These are phyloP conservation scores for Leucosporidium creatinivorum DNA, from an alignment of 768 basidiomycete genomes.

Conservation along the genomic window DNA sequence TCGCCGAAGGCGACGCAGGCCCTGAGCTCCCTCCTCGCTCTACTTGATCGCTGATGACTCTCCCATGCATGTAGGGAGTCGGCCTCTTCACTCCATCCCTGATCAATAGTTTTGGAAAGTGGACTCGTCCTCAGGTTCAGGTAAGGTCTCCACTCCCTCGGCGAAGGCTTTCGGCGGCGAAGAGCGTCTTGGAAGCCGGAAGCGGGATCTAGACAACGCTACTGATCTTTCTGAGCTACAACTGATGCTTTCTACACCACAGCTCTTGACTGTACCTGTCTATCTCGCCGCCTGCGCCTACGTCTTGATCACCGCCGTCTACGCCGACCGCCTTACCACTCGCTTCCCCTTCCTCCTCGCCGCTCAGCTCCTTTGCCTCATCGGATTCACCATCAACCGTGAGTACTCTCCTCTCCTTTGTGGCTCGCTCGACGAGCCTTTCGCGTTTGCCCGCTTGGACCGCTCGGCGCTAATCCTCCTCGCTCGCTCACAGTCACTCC, in stretches of 20 bases:
- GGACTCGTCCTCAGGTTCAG: conserved; percentile 30
- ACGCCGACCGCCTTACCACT: not conserved
- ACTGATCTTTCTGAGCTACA: too few species aligned
- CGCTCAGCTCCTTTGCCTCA: conserved; percentile 22
- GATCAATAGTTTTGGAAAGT: conserved; percentile 22
- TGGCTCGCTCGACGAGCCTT: not conserved
- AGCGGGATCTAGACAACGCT: too few species aligned
- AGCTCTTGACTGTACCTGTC: conserved; percentile 34
- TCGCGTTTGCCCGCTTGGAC: too few species aligned
- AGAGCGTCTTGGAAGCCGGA: too few species aligned
- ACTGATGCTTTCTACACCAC: not conserved
- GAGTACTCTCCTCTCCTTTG: not conserved
- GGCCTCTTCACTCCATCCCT: conserved; percentile 25
- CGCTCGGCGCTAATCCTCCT: too few species aligned
- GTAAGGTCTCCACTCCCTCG: not conserved
- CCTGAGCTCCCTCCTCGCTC: too few species aligned
- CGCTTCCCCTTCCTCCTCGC: conserved; percentile 33
- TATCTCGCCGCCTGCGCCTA: conserved; percentile 32
- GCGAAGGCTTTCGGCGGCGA: not conserved
- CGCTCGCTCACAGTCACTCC: conserved; percentile 16
- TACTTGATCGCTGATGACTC: too few species aligned
- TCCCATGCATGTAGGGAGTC: conserved; percentile 3
- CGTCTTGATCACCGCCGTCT: conserved; percentile 16
- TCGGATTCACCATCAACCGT: conserved; percentile 35
- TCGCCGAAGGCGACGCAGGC: too few species aligned